phyloP scores from a whole-genome alignment of 2,329 filamentous ascomycete genomes.

The Clonostachys rhizophaga region DNA sequence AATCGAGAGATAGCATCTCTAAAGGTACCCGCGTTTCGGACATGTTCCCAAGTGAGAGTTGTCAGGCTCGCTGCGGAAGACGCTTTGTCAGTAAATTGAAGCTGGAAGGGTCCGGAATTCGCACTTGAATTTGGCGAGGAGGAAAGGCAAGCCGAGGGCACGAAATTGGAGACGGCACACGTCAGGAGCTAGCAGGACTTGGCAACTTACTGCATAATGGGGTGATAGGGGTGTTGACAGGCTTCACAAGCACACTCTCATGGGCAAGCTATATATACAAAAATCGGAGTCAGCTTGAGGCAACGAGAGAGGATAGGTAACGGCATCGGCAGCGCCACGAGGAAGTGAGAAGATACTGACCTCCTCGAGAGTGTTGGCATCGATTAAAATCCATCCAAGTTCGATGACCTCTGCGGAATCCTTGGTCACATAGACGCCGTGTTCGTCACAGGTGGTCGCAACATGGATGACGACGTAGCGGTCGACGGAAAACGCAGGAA shows the following conservation, averaged over 20 bases:
- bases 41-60: slow-evolving; percentile 98
- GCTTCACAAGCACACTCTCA: slow-evolving; percentile 95
- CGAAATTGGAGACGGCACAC: slow-evolving; percentile 4
- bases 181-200: slow-evolving; percentile 2
- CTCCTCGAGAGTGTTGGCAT: slow-evolving; percentile 89
- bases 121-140: background rate
- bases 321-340: too few relatives aligned
- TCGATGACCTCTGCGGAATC: slow-evolving; percentile 99
- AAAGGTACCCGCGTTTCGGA: slow-evolving; percentile 95
- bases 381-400: slow-evolving; percentile 94
- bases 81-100: slow-evolving; percentile 3
- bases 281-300: too few relatives aligned
- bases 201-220: slow-evolving; percentile 89
- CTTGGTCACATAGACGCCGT: slow-evolving; percentile 98
- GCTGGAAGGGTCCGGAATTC: background rate
- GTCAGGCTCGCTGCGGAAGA: slow-evolving; percentile 76
- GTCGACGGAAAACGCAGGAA: slow-evolving; percentile 70
- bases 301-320: too few relatives aligned
- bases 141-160: slow-evolving; percentile 3
- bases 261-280: slow-evolving; percentile 73
- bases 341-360: slow-evolving; percentile 43
- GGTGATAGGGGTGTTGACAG: slow-evolving; percentile 97
- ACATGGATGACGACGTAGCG: slow-evolving; percentile 98
- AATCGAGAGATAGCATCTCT: slow-evolving; percentile 94
- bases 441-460: slow-evolving; percentile 97